These are phyloP conservation scores for Trametes sanguinea DNA, from an alignment of 768 basidiomycete species.

Conservation along the genomic window DNA sequence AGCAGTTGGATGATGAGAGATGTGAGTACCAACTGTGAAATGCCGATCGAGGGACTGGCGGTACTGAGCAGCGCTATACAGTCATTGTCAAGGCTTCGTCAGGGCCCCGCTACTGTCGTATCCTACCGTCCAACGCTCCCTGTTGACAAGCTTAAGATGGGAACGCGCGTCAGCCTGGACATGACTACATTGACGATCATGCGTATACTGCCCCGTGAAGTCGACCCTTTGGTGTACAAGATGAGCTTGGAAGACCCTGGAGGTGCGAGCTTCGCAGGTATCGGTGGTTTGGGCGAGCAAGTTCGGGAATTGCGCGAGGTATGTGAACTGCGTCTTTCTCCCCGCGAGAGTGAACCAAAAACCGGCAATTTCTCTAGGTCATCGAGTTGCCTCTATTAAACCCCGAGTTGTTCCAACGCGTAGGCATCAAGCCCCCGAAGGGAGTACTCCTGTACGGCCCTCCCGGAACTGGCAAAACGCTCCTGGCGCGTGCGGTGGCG, in stretches of 20 bases:
- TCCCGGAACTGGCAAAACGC: slow-evolving; percentile 95
- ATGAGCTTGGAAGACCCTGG: slow-evolving; percentile 99
- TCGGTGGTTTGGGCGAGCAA: slow-evolving; percentile 94
- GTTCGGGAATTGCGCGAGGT: slow-evolving; percentile 96
- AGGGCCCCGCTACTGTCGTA: slow-evolving; percentile 96
- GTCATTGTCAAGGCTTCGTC: slow-evolving; percentile 99
- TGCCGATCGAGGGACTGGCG: neutral
- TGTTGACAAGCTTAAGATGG: slow-evolving; percentile 87
- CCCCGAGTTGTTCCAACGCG: slow-evolving; percentile 92
- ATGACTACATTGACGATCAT: slow-evolving; percentile 99
- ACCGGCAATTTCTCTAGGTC: slow-evolving; percentile 51
- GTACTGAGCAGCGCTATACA: slow-evolving; percentile 30
- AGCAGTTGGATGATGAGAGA: slow-evolving; percentile 96
- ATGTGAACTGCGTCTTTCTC: slow-evolving; percentile 26
- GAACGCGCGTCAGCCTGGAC: slow-evolving; percentile 94
- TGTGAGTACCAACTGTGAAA: slow-evolving; percentile 54
- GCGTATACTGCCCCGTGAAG: slow-evolving; percentile 96
- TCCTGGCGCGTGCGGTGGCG: slow-evolving; percentile 94
- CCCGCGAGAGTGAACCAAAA: no score
- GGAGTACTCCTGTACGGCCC: slow-evolving; percentile 96
- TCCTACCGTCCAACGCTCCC: slow-evolving; percentile 94
- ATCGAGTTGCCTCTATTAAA: slow-evolving; percentile 94
- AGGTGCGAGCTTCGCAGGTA: slow-evolving; percentile 93
- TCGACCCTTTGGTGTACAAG: slow-evolving; percentile 98
- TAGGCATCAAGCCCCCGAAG: slow-evolving; percentile 95